Evolutionary conservation across 495 filamentous ascomycete species (phyloP).

Genomic region (Penicillium paxilli): DNA sequence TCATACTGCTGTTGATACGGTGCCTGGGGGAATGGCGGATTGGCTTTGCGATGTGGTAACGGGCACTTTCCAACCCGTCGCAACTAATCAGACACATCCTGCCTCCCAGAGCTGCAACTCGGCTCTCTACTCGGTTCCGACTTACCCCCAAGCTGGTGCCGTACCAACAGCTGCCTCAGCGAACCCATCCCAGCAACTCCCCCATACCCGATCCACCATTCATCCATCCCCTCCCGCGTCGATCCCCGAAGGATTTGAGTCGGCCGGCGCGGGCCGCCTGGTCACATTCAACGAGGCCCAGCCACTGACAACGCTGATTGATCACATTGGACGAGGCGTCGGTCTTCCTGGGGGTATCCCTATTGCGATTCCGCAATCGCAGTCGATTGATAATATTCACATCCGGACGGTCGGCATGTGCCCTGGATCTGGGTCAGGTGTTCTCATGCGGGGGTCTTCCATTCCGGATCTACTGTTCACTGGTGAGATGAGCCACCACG

Average conservation of each 20-base stretch:
- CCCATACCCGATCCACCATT: conserved; percentile 55
- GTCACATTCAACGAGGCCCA: conserved; percentile 62
- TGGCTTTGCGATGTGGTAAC: conserved; percentile 92
- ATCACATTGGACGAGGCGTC: conserved; percentile 58
- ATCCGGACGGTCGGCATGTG: conserved; percentile 70
- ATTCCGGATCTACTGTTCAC: conserved; percentile 80
- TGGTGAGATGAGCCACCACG: conserved; percentile 91
- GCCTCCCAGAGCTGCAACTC: conserved; percentile 21
- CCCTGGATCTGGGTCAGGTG: conserved; percentile 76
- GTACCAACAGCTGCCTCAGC: conserved; percentile 20
- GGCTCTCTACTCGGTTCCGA: conserved; percentile 40
- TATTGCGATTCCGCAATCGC: conserved; percentile 65
- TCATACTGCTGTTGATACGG: conserved; percentile 91
- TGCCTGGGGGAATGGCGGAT: conserved; percentile 82
- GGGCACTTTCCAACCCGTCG: conserved; percentile 33
- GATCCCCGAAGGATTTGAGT: conserved; percentile 56
- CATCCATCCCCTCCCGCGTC: conserved; percentile 42
- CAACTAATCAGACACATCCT: conserved; percentile 4
- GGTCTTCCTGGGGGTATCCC: conserved; percentile 66
- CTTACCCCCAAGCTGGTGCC: conserved; percentile 35
- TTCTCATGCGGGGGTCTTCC: conserved; percentile 62
- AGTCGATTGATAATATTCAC: conserved; percentile 48
- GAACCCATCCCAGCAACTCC: conserved; percentile 38
- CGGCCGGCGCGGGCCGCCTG: conserved; percentile 75
- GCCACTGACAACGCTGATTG: conserved; percentile 60